These are phyloP conservation scores for Biscutella auriculata DNA, from an alignment of 441 rosid species.

Conservation along the genomic window DNA sequence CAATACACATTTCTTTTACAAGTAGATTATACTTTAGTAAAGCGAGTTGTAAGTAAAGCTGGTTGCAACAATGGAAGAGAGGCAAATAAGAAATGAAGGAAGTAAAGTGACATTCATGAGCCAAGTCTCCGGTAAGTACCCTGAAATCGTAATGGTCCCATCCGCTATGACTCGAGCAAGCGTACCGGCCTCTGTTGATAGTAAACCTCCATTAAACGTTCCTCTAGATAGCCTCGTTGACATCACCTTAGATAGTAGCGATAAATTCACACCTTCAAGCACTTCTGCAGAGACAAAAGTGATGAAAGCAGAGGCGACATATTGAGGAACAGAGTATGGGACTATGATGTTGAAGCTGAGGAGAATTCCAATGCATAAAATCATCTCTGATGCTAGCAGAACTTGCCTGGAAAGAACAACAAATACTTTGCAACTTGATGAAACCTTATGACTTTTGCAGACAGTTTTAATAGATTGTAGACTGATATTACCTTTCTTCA, in stretches of 20 bases:
- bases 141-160: conserved; percentile 40
- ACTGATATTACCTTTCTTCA: no score
- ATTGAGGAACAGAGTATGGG: conserved; percentile 35
- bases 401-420: conserved; percentile 32
- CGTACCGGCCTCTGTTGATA: conserved; percentile 50
- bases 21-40: neutral
- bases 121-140: conserved; percentile 33
- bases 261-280: conserved; percentile 50
- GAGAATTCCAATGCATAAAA: conserved; percentile 37
- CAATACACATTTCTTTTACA: neutral
- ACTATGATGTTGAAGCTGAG: conserved; percentile 31
- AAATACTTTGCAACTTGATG: no score
- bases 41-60: conserved; percentile 33
- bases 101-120: conserved; percentile 37
- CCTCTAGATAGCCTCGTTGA: conserved; percentile 48
- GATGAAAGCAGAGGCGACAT: conserved; percentile 32
- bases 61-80: conserved; percentile 37
- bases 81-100: conserved; percentile 34
- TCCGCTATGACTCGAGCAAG: conserved; percentile 47
- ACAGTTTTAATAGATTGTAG: no score
- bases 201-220: conserved; percentile 44
- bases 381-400: conserved; percentile 36
- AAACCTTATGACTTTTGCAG: no score
- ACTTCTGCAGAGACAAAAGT: conserved; percentile 45
- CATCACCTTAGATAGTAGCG: conserved; percentile 40